These are phyloP conservation scores for Macrophomina phaseolina DNA, from an alignment of 2,329 filamentous ascomycete species.

Conservation along the genomic window DNA sequence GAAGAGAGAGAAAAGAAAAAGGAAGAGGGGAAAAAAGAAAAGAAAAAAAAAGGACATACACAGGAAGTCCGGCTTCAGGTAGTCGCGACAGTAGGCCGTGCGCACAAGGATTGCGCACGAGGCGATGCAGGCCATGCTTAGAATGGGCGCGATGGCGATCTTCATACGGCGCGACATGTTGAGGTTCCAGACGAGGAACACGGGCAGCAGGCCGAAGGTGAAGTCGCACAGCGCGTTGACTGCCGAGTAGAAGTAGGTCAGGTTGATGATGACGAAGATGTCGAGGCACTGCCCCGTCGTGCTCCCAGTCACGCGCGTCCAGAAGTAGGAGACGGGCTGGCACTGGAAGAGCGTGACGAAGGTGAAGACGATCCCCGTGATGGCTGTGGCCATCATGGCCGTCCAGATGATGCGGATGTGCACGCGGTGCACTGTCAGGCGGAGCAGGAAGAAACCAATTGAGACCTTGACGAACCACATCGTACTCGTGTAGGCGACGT, in stretches of 20 bases:
- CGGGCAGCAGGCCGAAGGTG: constrained; percentile 56
- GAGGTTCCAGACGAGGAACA: constrained; percentile 58
- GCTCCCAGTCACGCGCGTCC: constrained; percentile 47
- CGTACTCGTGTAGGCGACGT: constrained; percentile 13
- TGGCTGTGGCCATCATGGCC: constrained; percentile 41
- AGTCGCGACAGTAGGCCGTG: constrained; percentile 43
- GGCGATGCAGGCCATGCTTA: constrained; percentile 57
- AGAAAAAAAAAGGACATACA: constrained; percentile 27
- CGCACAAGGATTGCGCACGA: constrained; percentile 43
- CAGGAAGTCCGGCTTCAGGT: constrained; percentile 42
- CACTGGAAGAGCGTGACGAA: constrained; percentile 60
- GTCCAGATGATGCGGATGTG: constrained; percentile 43
- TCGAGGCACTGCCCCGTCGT: constrained; percentile 50
- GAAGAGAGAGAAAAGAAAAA: too few relatives aligned
- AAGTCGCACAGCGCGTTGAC: constrained; percentile 56
- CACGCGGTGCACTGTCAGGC: not conserved
- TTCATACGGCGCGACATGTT: constrained; percentile 57
- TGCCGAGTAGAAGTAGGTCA: constrained; percentile 55
- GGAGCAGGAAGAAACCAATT: constrained; percentile 7
- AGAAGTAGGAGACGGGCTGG: constrained; percentile 56
- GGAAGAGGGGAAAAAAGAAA: not conserved
- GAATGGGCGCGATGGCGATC: constrained; percentile 52
- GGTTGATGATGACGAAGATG: constrained; percentile 47
- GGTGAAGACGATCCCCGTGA: constrained; percentile 50
- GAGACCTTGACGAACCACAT: constrained; percentile 17